Evolutionary conservation across 2,329 filamentous ascomycete genomes (phyloP), one percentile per base, ranked within the genome.

Genomic region (Colletotrichum spaethianum): DNA sequence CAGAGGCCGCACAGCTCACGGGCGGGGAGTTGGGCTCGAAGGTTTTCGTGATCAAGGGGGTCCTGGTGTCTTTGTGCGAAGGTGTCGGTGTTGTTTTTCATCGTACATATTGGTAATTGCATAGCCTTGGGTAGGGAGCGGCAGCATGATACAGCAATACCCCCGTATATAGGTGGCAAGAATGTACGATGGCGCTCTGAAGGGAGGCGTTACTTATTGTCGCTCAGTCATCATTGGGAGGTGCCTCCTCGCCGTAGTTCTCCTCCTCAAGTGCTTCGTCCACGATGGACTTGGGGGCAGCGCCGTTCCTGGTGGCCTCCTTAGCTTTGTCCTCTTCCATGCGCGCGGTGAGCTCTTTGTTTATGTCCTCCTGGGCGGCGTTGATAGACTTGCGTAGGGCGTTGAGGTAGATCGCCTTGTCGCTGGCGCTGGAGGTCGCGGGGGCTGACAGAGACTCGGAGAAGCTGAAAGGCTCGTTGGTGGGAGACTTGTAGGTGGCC

Each of bases 221-320:
- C 11, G 48, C 36, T 77, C 77, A 79, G 64, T 89, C 89, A 67
- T 93, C 92, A 52, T 93, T 92, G 61, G 92, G 91, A 16, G 89
- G 84, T 31, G 91, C 89, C 80, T 97, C 94, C 81, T 97, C 95
- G 59, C 94, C 95, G 79, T 98, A 97, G 79, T 95, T 93, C 77
- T 93, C 90, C 78, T 94, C 93, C 78, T 92, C 90, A 73, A 88
- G 87, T 14, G 81, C 85, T 72, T 92, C 89, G 72, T 90, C 87
- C 12, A 85, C 77, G 11, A 71, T 76, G 4, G 66, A 67, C 57
- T 72, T 77, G 11, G 55, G 8, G 62, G 73, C 77, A 23, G 63
- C 50, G 70, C 78, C 60, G 70, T 78, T 72, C 44, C 56, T 74
- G 28, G 68, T 80, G 3, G 81, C 82, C 20, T 86, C 86, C 18